phyloP scores from a whole-genome alignment of 352 stramenopile species.

The Saprolegnia parasitica region DNA sequence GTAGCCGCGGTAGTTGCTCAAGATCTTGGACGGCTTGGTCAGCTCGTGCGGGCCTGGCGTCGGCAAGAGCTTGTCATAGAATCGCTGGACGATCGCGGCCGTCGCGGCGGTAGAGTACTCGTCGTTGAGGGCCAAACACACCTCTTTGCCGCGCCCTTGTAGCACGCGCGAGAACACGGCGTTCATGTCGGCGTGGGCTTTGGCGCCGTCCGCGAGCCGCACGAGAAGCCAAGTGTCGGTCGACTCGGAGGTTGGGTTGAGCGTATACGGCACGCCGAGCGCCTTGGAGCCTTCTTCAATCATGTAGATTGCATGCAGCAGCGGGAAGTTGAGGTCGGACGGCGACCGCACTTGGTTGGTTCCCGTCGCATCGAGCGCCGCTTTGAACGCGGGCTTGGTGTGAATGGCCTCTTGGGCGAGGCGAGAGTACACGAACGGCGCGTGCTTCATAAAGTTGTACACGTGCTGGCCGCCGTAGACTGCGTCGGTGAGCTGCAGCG shows the following conservation, averaged over 20 bases:
- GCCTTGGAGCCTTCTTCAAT: slow-evolving; percentile 70
- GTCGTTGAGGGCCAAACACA: slow-evolving; percentile 73
- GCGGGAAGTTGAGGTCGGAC: slow-evolving; percentile 82
- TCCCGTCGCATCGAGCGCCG: slow-evolving; percentile 70
- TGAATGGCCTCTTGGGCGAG: slow-evolving; percentile 78
- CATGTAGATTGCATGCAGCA: slow-evolving; percentile 87
- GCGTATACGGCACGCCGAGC: slow-evolving; percentile 69
- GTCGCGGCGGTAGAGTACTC: slow-evolving; percentile 79
- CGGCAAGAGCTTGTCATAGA: slow-evolving; percentile 65
- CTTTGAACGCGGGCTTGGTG: slow-evolving; percentile 64
- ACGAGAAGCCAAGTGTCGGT: slow-evolving; percentile 76
- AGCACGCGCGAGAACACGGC: slow-evolving; percentile 68
- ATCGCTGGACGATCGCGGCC: slow-evolving; percentile 59
- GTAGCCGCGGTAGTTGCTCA: slow-evolving; percentile 71
- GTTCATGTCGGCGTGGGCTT: slow-evolving; percentile 33
- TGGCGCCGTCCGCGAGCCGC: slow-evolving; percentile 59
- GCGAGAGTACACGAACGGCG: slow-evolving; percentile 82
- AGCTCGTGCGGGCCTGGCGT: slow-evolving; percentile 32
- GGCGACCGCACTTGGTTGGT: slow-evolving; percentile 81
- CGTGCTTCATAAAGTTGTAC: slow-evolving; percentile 85
- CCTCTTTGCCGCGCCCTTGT: neutral
- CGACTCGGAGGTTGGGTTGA: slow-evolving; percentile 66
- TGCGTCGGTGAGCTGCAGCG: slow-evolving; percentile 80
- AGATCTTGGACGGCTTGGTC: slow-evolving; percentile 29
- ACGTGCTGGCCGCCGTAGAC: slow-evolving; percentile 62